Evolutionary conservation across 441 rosid genomes (phyloP).

Genomic region (Croton setiger): DNA sequence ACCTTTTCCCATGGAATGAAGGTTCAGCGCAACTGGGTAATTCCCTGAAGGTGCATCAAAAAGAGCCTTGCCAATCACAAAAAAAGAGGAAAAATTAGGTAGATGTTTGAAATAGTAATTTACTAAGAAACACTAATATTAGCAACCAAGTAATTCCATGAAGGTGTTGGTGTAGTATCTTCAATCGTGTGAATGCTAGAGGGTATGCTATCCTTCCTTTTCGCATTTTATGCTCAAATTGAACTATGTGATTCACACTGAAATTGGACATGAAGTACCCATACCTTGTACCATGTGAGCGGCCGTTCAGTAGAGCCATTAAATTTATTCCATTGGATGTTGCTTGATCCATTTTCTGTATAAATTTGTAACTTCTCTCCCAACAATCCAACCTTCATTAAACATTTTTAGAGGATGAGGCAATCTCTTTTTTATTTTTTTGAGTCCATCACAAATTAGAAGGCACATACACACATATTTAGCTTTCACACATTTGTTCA

Average conservation of each 20-base stretch:
- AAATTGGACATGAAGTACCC: slow-evolving; percentile 15
- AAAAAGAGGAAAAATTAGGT: slow-evolving; percentile 6
- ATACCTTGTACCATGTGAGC: slow-evolving; percentile 78
- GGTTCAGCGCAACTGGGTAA: slow-evolving; percentile 62
- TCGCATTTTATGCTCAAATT: not conserved
- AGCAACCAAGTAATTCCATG: not conserved
- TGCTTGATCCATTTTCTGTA: slow-evolving; percentile 29
- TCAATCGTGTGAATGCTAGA: too few relatives aligned
- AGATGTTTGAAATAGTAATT: not conserved
- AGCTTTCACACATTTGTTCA: not conserved
- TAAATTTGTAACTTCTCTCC: slow-evolving; percentile 55
- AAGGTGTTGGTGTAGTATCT: too few relatives aligned
- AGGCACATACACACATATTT: not conserved
- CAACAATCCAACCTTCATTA: slow-evolving; percentile 53
- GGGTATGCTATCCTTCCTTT: not conserved
- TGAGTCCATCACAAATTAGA: not conserved
- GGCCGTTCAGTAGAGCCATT: slow-evolving; percentile 29
- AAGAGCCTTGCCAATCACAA: slow-evolving; percentile 34
- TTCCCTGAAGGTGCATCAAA: slow-evolving; percentile 56
- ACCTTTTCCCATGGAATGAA: slow-evolving; percentile 72
- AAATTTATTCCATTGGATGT: slow-evolving; percentile 46
- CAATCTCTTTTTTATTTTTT: not conserved
- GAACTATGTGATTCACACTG: not conserved
- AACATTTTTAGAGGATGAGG: slow-evolving; percentile 1
- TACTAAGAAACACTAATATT: not conserved